Evolutionary conservation across 441 rosid species (phyloP).

Genomic region (Eruca vesicaria): DNA sequence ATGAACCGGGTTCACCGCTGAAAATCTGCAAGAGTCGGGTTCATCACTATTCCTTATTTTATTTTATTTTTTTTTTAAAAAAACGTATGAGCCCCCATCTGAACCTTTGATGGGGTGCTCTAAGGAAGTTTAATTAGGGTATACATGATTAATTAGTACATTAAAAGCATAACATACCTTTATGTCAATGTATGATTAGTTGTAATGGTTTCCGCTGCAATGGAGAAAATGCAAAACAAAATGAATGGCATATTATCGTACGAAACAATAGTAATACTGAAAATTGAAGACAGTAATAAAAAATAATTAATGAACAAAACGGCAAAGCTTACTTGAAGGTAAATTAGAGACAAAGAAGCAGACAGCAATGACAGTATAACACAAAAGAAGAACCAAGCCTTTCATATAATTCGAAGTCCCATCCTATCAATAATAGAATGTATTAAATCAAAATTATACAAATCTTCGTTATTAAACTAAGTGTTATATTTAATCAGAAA

Average conservation of each 20-base stretch:
- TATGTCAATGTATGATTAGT: neutral
- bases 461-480: neutral
- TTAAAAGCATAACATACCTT: conserved; percentile 3
- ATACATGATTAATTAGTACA: neutral
- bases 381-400: conserved; percentile 59
- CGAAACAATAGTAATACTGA: neutral
- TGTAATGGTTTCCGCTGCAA: conserved; percentile 24
- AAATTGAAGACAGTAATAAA: neutral
- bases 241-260: neutral
- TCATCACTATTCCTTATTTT: too few species aligned
- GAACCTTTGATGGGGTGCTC: too few species aligned
- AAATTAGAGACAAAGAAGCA: conserved; percentile 59
- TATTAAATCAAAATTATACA: neutral
- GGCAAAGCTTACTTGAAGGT: conserved; percentile 46
- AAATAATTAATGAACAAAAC: neutral
- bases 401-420: conserved; percentile 72
- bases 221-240: neutral
- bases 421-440: conserved; percentile 41
- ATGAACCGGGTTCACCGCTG: too few species aligned
- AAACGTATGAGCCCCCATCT: too few species aligned
- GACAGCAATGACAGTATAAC: conserved; percentile 55
- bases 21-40: too few species aligned
- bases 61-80: too few species aligned
- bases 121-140: neutral
- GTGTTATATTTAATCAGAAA: neutral